These are phyloP conservation scores for Quercus parvula DNA, from an alignment of 306 rosid genomes.

Conservation along the genomic window DNA sequence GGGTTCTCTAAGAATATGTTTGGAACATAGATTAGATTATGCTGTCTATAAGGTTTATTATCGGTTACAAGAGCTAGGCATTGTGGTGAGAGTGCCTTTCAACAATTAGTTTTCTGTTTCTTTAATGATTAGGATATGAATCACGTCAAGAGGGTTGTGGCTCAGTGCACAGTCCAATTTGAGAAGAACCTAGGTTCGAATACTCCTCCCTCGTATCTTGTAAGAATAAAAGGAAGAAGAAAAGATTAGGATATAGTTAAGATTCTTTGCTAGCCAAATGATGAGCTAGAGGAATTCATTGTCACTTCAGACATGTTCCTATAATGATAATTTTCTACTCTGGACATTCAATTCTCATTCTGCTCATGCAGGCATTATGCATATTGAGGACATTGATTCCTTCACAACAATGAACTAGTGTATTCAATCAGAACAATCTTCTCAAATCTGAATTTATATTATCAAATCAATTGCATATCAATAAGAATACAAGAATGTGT, in stretches of 20 bases:
- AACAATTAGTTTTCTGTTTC: not conserved
- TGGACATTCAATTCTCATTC: not conserved
- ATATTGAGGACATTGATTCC: not conserved
- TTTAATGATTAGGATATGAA: not conserved
- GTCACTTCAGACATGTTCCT: not conserved
- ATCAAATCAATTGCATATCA: slow-evolving; percentile 2
- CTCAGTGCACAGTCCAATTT: too few relatives aligned
- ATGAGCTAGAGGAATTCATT: not conserved
- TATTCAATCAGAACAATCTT: not conserved
- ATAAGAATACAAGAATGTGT: slow-evolving; percentile 12
- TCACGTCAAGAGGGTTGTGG: not conserved
- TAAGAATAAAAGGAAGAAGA: too few relatives aligned
- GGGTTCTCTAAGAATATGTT: too few relatives aligned
- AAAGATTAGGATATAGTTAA: too few relatives aligned
- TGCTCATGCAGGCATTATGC: not conserved
- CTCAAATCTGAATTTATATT: not conserved
- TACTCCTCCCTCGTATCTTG: too few relatives aligned
- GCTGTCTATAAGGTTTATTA: not conserved
- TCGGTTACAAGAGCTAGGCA: not conserved
- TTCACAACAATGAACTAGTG: not conserved
- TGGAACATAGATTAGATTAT: too few relatives aligned
- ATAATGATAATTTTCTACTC: not conserved
- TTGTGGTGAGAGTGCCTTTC: not conserved
- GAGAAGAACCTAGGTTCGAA: too few relatives aligned
- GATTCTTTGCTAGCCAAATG: too few relatives aligned